These are phyloP conservation scores for Catharanthus roseus DNA, from an alignment of 257 asterid genomes.

Conservation along the genomic window DNA sequence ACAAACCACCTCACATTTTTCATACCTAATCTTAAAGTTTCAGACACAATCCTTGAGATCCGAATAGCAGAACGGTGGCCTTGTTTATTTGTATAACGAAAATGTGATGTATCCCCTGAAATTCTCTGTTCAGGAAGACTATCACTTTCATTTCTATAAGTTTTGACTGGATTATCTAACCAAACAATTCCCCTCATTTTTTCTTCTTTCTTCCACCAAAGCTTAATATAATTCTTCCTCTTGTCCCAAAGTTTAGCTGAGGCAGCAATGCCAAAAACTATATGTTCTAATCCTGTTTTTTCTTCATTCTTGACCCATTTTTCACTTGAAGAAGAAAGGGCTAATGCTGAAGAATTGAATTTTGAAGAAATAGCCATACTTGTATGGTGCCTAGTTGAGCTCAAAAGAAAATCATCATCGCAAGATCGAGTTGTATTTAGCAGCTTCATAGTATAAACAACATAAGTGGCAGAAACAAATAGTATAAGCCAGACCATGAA, in stretches of 20 bases:
- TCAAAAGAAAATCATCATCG: slow-evolving; percentile 12
- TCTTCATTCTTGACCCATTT: neutral
- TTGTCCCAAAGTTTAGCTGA: slow-evolving; percentile 63
- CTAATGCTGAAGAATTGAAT: neutral
- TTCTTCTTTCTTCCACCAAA: slow-evolving; percentile 58
- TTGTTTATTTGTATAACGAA: slow-evolving; percentile 48
- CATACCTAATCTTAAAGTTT: slow-evolving; percentile 52
- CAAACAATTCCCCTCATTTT: slow-evolving; percentile 70
- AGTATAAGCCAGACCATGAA: slow-evolving; percentile 57
- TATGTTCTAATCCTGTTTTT: slow-evolving; percentile 48
- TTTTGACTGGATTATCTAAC: slow-evolving; percentile 50
- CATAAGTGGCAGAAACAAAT: slow-evolving; percentile 47
- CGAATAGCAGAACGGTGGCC: slow-evolving; percentile 82
- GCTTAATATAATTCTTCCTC: slow-evolving; percentile 68
- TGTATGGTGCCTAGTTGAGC: neutral
- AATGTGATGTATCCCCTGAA: slow-evolving; percentile 57
- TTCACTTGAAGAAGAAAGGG: neutral
- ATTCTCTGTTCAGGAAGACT: slow-evolving; percentile 50
- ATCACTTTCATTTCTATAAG: slow-evolving; percentile 20
- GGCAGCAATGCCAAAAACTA: slow-evolving; percentile 85
- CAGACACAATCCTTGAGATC: slow-evolving; percentile 75
- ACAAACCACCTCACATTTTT: slow-evolving; percentile 75
- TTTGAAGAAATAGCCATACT: slow-evolving; percentile 2
- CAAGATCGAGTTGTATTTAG: slow-evolving; percentile 13
- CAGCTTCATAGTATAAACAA: slow-evolving; percentile 32